Evolutionary conservation across 2,329 filamentous ascomycete species (phyloP), one percentile per base, ranked within the genome.

Genomic region (Sclerotinia sclerotiorum): DNA sequence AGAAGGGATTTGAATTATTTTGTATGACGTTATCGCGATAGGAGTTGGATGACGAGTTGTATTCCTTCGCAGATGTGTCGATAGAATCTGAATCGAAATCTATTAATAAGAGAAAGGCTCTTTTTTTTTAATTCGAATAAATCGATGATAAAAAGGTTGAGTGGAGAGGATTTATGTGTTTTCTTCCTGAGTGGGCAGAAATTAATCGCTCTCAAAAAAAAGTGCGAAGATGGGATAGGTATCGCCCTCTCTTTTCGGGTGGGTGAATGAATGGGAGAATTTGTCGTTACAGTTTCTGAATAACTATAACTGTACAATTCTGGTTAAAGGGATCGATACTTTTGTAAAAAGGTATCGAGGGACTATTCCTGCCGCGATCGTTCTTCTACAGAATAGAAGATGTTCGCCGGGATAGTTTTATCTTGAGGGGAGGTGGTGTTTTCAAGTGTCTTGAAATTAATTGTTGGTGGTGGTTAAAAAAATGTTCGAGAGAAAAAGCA

Each of bases 351-450:
- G 39, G 2, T 51, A 64, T 67, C 73, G 70, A 71, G 70, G 68
- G 60, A 72, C 70, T 70, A 72, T 67, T 73, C 73, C 74, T 71
- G 72, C 69, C 69, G 72, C 72, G 70, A 73, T 66, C 29, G 58
- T 68, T 74, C 75, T 76, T 70, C 75, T 76, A 75, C 70, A 69
- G 72, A 75, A 74, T 73, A 77, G 76, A 76, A 77, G 76, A 76
- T 54, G 42, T 32, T 58, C 65, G 65, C 56, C 48, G 64, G 65
- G 65, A 67, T 67, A 67, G 65, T 51, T n/a, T 17, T 51, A 60
- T 24, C 51, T 19, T 17, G 32, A 17, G 19, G 11, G 19, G 39
- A 44, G 65, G 56, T 42, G 32, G 65, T 67, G 39, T 61, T 67
- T 62, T 67, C 58, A 52, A 42, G 44, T 54, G 56, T 62, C 58